Evolutionary conservation across 2,329 filamentous ascomycete genomes (phyloP), one percentile per base, ranked within the genome.

Genomic region (Canariomyces notabilis): DNA sequence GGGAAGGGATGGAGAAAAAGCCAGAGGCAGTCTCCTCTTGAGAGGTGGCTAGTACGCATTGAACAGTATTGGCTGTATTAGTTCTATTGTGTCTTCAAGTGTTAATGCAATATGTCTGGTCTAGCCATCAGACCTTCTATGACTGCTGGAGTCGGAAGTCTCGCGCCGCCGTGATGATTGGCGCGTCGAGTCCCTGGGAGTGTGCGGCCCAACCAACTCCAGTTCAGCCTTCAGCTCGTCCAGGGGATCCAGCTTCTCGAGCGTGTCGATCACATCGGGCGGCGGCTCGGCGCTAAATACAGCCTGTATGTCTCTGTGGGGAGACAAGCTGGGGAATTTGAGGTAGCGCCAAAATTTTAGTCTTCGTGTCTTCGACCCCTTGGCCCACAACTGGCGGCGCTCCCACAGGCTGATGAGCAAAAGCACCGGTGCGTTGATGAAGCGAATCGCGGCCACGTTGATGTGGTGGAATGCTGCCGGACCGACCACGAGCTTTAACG

Each of bases 391-490:
- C 14, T 71, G 72, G 1, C 70, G 71, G 14, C 83, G 74, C 64
- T 87, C 83, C 57, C 80, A 75, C 22, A 80, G 65, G 5, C 74
- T 72, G 38, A 87, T 79, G 14, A 78, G 57, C 1, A 87, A 64
- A 2, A 88, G 69, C 2, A 83, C 66, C 0, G 83, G 82, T 3
- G 76, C 72, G 59, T 88, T 87, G 49, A 85, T 68, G 1, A 74
- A 63, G 6, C 82, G 75, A 6, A 86, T 77, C 3, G 77, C 69
- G 42, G 77, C 76, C 44, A 87, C 82, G 60, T 88, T 86, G 61
- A 86, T 73, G 56, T 82, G 80, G 67, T 88, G 84, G 56, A 87
- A 87, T 68, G 77, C 78, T 15, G 79, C 73, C 2, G 80, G 75
- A 0, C 77, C 74, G 8, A 84, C 66, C 15, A 81, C 54, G 55